These are phyloP conservation scores for Phragmites australis DNA, from an alignment of 176 grass and related monocot genomes.

Conservation along the genomic window DNA sequence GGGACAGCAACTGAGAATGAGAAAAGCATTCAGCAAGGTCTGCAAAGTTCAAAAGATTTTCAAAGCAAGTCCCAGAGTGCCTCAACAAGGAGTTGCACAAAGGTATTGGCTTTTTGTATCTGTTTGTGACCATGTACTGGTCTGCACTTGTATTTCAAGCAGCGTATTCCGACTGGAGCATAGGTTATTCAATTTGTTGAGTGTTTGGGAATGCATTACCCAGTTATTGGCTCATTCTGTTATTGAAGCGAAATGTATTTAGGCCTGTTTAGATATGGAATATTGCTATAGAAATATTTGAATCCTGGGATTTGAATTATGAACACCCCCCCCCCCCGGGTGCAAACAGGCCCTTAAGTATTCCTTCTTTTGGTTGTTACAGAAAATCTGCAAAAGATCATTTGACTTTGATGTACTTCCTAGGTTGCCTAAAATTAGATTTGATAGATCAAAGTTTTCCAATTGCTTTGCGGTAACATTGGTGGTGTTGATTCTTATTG, in stretches of 20 bases:
- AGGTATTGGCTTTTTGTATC: slow-evolving; percentile 47
- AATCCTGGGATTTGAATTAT: background rate
- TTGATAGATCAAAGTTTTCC: background rate
- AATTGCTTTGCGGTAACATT: background rate
- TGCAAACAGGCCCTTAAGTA: background rate
- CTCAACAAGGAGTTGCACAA: slow-evolving; percentile 84
- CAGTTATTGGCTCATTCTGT: background rate
- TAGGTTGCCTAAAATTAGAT: background rate
- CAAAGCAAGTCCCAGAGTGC: slow-evolving; percentile 61
- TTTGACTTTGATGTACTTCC: background rate
- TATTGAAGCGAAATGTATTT: background rate
- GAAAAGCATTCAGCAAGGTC: slow-evolving; percentile 49
- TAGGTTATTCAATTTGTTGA: background rate
- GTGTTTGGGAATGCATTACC: background rate
- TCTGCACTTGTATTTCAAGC: too few species aligned
- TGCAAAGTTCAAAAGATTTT: slow-evolving; percentile 53
- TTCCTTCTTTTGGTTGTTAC: background rate
- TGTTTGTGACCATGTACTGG: background rate
- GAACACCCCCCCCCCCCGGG: too few species aligned
- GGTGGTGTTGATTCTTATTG: background rate
- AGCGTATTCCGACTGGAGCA: too few species aligned
- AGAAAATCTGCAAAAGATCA: background rate
- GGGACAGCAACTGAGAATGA: slow-evolving; percentile 53
- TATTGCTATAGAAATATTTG: background rate
- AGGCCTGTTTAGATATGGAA: background rate